Evolutionary conservation across 108 stramenopile genomes (phyloP).

Genomic region (Fistulifera pelliculosa): DNA sequence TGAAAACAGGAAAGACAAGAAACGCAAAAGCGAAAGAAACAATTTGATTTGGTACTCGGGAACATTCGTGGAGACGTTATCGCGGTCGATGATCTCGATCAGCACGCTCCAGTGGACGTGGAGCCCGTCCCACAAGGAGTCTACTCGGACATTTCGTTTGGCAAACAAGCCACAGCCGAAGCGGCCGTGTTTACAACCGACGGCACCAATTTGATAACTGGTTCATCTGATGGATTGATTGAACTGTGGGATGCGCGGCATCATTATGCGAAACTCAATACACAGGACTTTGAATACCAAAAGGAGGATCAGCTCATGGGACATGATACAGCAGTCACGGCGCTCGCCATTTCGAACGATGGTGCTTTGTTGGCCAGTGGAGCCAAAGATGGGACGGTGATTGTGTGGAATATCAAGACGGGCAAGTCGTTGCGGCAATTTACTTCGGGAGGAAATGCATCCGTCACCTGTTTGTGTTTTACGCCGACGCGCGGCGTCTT

Average conservation of each 20-base stretch:
- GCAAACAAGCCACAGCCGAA: constrained; percentile 69
- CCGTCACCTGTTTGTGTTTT: constrained; percentile 22
- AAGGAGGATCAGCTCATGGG: constrained; percentile 88
- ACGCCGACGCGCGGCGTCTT: constrained; percentile 52
- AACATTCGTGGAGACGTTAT: constrained; percentile 19
- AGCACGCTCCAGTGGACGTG: constrained; percentile 6
- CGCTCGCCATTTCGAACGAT: constrained; percentile 76
- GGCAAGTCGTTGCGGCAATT: constrained; percentile 59
- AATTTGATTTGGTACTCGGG: constrained; percentile 72
- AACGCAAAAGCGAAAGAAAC: constrained; percentile 26
- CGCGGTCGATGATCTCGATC: constrained; percentile 18
- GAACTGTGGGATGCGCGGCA: constrained; percentile 85
- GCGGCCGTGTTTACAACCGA: constrained; percentile 59
- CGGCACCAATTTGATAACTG: constrained; percentile 67
- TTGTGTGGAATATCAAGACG: constrained; percentile 70
- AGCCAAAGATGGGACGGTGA: constrained; percentile 55
- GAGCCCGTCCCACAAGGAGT: constrained; percentile 41
- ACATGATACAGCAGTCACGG: constrained; percentile 44
- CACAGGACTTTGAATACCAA: constrained; percentile 51
- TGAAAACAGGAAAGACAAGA: constrained; percentile 16
- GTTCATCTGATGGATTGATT: constrained; percentile 87
- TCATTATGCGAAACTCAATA: constrained; percentile 41
- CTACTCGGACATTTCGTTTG: constrained; percentile 70
- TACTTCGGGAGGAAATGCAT: constrained; percentile 52
- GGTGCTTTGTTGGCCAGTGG: constrained; percentile 79